Percentiles rank a stretch among this genome's conserved stretches.
Evolutionary conservation across 1,139 yeast genomes (phyloP).

Genomic region (Sugiyamaella paludigena): DNA sequence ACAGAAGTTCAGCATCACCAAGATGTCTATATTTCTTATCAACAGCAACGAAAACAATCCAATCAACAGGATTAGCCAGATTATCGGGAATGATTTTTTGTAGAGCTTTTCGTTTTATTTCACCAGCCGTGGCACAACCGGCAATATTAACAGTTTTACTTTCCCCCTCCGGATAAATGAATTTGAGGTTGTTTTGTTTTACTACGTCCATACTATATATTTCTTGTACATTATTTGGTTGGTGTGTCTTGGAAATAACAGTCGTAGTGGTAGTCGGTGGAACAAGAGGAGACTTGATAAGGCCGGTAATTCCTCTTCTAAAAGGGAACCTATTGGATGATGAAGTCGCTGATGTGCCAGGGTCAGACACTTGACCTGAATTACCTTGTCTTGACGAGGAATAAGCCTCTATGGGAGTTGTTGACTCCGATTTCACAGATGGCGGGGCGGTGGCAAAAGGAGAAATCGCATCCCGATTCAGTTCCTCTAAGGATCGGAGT

Average conservation of each 20-base stretch:
- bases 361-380: not conserved
- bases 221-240: conserved; percentile 18
- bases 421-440: not conserved
- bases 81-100: conserved; percentile 50
- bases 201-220: conserved; percentile 35
- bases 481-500: conserved; percentile 20
- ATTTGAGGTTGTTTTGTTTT: conserved; percentile 52
- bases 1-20: conserved; percentile 76
- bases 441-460: conserved; percentile 23
- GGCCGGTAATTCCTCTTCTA: not conserved
- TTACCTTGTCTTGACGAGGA: conserved; percentile 10
- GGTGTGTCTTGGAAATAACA: conserved; percentile 6
- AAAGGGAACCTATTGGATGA: conserved; percentile 2
- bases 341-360: not conserved
- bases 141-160: conserved; percentile 68
- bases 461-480: conserved; percentile 26
- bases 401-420: conserved; percentile 23
- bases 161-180: conserved; percentile 62
- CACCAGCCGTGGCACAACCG: conserved; percentile 78
- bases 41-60: conserved; percentile 47
- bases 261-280: conserved; percentile 9
- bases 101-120: conserved; percentile 69
- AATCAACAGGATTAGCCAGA: conserved; percentile 48
- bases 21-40: conserved; percentile 38
- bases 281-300: conserved; percentile 2